These are phyloP conservation scores for Gremmenia infestans DNA, from an alignment of 2,329 filamentous ascomycete genomes.

Conservation along the genomic window DNA sequence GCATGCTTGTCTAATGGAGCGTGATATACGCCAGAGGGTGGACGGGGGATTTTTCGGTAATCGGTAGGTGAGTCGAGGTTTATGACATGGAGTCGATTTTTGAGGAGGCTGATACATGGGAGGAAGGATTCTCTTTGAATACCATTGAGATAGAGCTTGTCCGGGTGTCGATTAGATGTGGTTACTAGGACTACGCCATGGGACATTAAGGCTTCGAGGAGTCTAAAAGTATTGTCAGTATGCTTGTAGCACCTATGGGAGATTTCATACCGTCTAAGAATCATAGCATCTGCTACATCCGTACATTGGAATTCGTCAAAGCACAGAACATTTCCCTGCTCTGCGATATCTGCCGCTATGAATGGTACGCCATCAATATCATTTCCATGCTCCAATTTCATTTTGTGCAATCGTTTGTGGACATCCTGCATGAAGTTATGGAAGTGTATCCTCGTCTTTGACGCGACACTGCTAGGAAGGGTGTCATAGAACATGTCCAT, in stretches of 20 bases:
- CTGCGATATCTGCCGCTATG: conserved; percentile 90
- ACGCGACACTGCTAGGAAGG: conserved; percentile 69
- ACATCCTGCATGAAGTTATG: conserved; percentile 99
- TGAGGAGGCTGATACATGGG: conserved; percentile 89
- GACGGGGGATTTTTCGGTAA: conserved; percentile 93
- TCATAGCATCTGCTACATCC: conserved; percentile 98
- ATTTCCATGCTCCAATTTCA: conserved; percentile 84
- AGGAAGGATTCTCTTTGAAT: conserved; percentile 95
- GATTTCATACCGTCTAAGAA: conserved; percentile 63
- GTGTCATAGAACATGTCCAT: conserved; percentile 99
- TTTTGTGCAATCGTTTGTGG: conserved; percentile 81
- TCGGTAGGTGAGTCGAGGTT: conserved; percentile 94
- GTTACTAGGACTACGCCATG: conserved; percentile 96
- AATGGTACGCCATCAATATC: conserved; percentile 89
- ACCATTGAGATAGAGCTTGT: conserved; percentile 96
- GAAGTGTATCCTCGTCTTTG: conserved; percentile 93
- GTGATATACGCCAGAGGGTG: conserved; percentile 91
- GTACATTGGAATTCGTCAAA: conserved; percentile 99
- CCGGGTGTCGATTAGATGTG: conserved; percentile 92
- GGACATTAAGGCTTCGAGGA: conserved; percentile 88
- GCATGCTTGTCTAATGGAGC: conserved; percentile 77
- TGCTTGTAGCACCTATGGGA: neutral
- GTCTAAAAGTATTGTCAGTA: conserved; percentile 36
- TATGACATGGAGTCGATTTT: conserved; percentile 77
- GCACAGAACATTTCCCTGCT: conserved; percentile 79